phyloP scores from a whole-genome alignment of 371 early-diverging fungal genomes.

The Nematocida major region DNA sequence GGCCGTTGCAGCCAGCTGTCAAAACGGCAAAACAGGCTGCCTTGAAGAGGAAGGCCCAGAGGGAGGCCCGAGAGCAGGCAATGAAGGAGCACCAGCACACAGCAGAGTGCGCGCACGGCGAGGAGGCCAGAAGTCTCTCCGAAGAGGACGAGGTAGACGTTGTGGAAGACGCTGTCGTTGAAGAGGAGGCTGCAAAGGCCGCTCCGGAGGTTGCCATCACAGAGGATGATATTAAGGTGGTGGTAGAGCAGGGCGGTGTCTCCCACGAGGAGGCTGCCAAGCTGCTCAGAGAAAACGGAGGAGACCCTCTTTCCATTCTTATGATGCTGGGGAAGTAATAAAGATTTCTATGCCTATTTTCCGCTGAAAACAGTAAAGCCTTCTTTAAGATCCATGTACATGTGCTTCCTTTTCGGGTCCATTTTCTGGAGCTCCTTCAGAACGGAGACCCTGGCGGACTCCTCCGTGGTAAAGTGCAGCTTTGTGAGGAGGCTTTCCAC shows the following conservation, averaged over 20 bases:
- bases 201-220: not conserved
- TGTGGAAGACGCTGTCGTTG: not conserved
- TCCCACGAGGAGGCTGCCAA: conserved; percentile 51
- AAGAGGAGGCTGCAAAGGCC: conserved; percentile 16
- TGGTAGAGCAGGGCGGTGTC: conserved; percentile 44
- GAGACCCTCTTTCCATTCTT: conserved; percentile 58
- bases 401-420: conserved; percentile 41
- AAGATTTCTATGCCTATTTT: not conserved
- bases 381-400: conserved; percentile 29
- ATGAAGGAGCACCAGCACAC: not conserved
- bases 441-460: conserved; percentile 6
- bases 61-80: not conserved
- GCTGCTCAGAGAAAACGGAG: conserved; percentile 45
- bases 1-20: conserved; percentile 16
- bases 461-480: conserved; percentile 18
- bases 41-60: not conserved
- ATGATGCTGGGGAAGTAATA: conserved; percentile 54
- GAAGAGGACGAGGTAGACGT: conserved; percentile 5
- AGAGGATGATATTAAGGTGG: conserved; percentile 53
- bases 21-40: conserved; percentile 35
- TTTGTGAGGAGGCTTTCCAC: conserved; percentile 15
- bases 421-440: conserved; percentile 14
- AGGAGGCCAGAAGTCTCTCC: not conserved
- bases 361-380: conserved; percentile 15
- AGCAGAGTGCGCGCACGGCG: not conserved